Conservation (phyloP, 202 grass and related monocot genomes). For the Miscanthus sacchariflorus region DNA sequence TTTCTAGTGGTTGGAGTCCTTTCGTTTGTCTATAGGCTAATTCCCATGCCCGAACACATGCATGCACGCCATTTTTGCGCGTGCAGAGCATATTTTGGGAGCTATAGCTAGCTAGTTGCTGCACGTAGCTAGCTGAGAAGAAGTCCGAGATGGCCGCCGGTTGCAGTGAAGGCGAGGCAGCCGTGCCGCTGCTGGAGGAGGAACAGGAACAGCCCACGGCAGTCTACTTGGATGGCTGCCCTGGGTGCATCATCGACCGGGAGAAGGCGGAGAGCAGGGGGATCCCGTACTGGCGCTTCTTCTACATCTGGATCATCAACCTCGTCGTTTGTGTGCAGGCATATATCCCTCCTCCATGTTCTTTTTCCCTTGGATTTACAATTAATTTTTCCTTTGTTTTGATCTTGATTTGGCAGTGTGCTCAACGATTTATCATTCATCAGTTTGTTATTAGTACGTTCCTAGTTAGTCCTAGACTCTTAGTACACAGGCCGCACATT, state of each 20-base stretch:
- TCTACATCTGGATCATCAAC: slow-evolving; percentile 59
- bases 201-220: background rate
- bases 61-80: background rate
- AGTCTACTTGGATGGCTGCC: slow-evolving; percentile 45
- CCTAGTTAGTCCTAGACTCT: too few relatives aligned
- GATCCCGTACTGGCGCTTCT: slow-evolving; percentile 45
- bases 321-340: slow-evolving; percentile 34
- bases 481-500: too few relatives aligned
- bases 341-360: background rate
- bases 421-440: background rate
- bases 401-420: background rate
- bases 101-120: background rate
- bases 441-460: too few relatives aligned
- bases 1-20: background rate
- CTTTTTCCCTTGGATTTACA: background rate
- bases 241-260: slow-evolving; percentile 42
- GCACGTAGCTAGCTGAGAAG: background rate
- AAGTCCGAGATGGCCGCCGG: background rate
- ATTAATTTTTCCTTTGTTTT: background rate
- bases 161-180: background rate
- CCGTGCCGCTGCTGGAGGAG: slow-evolving; percentile 38
- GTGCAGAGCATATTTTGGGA: too few relatives aligned
- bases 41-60: background rate
- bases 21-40: background rate
- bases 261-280: slow-evolving; percentile 36